These are phyloP conservation scores for Solanum okadae DNA, from an alignment of 257 asterid genomes.

Conservation along the genomic window DNA sequence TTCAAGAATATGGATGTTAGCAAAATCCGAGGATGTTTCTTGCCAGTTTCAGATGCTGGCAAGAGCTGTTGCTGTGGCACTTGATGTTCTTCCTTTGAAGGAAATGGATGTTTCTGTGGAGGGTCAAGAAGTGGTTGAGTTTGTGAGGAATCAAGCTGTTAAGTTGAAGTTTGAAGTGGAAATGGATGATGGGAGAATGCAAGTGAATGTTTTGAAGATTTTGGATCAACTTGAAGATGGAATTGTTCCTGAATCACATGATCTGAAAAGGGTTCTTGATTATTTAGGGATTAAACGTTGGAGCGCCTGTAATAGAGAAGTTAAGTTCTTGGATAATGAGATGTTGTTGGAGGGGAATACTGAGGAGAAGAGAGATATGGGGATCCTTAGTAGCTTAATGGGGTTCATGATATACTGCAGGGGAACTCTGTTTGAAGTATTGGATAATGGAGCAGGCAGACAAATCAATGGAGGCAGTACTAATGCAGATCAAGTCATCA, in stretches of 20 bases:
- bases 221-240: slow-evolving; percentile 30
- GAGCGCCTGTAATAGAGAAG: slow-evolving; percentile 45
- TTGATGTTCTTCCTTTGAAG: slow-evolving; percentile 47
- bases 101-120: slow-evolving; percentile 28
- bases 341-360: slow-evolving; percentile 20
- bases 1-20: slow-evolving; percentile 48
- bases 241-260: slow-evolving; percentile 31
- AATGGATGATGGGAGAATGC: slow-evolving; percentile 22
- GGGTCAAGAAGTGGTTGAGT: slow-evolving; percentile 41
- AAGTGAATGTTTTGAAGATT: slow-evolving; percentile 15
- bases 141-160: slow-evolving; percentile 38
- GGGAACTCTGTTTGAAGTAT: slow-evolving; percentile 33
- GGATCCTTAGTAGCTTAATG: slow-evolving; percentile 33
- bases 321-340: slow-evolving; percentile 50
- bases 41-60: slow-evolving; percentile 38
- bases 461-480: neutral
- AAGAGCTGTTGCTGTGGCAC: slow-evolving; percentile 40
- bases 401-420: slow-evolving; percentile 57
- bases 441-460: neutral
- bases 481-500: neutral
- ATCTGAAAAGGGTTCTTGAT: slow-evolving; percentile 42
- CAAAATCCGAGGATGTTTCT: slow-evolving; percentile 37
- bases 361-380: slow-evolving; percentile 28
- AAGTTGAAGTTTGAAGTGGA: slow-evolving; percentile 33
- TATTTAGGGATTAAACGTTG: slow-evolving; percentile 47